These are phyloP conservation scores for Pichia sp. DNA, from an alignment of 1,139 yeast genomes.

Conservation along the genomic window DNA sequence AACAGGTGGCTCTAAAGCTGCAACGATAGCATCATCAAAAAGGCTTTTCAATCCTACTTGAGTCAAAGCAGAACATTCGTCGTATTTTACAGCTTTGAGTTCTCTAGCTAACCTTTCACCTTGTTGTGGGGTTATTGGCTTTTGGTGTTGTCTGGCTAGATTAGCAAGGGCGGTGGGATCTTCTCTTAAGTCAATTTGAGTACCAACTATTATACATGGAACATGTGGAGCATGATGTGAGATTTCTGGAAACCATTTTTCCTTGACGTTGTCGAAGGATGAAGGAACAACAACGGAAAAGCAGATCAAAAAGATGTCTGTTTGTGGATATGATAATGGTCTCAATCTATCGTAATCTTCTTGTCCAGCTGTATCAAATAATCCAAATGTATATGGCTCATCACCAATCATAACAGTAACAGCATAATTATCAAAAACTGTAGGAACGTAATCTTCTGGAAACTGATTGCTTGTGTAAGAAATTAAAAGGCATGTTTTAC, in stretches of 20 bases:
- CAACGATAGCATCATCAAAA: conserved; percentile 95
- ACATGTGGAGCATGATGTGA: conserved; percentile 98
- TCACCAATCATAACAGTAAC: conserved; percentile 98
- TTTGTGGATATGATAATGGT: conserved; percentile 93
- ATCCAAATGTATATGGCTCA: conserved; percentile 92
- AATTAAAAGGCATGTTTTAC: conserved; percentile 84
- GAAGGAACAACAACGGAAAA: conserved; percentile 95
- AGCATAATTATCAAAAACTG: conserved; percentile 93
- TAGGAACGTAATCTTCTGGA: conserved; percentile 85
- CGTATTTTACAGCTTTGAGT: conserved; percentile 89
- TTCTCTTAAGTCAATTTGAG: conserved; percentile 89
- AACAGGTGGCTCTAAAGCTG: conserved; percentile 88
- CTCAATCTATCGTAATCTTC: conserved; percentile 97
- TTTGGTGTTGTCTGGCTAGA: conserved; percentile 80
- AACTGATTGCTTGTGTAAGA: conserved; percentile 84
- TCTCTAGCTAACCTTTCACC: conserved; percentile 93
- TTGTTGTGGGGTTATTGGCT: conserved; percentile 78
- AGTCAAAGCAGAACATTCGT: conserved; percentile 96
- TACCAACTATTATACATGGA: conserved; percentile 92
- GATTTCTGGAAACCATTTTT: conserved; percentile 98
- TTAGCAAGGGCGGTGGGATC: conserved; percentile 87
- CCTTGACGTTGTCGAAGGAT: conserved; percentile 94
- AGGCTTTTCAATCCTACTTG: conserved; percentile 94
- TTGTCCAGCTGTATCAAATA: conserved; percentile 98
- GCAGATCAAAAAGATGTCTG: conserved; percentile 92